Percentiles rank a stretch among this genome's conserved stretches.
phyloP scores from a whole-genome alignment of 2,329 filamentous ascomycete species.

The Cladosporium oxysporum region DNA sequence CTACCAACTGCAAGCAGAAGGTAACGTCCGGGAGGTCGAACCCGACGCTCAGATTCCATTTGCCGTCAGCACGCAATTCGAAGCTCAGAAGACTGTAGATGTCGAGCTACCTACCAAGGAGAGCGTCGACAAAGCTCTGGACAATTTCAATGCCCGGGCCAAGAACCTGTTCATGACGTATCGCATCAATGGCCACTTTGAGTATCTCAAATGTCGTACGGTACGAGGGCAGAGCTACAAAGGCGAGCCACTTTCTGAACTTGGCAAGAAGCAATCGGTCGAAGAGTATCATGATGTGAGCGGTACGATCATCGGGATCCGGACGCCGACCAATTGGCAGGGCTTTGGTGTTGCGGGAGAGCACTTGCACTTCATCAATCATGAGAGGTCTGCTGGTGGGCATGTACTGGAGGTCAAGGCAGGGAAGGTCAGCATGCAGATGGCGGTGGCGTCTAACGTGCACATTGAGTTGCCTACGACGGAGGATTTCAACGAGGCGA shows the following conservation, averaged over 20 bases:
- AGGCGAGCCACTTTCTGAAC: slow-evolving; percentile 37
- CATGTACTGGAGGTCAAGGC: slow-evolving; percentile 44
- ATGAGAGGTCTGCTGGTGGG: slow-evolving; percentile 41
- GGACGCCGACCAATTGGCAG: slow-evolving; percentile 43
- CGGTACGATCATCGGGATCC: slow-evolving; percentile 47
- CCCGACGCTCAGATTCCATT: slow-evolving; percentile 43
- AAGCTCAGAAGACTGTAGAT: slow-evolving; percentile 30
- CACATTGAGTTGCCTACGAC: slow-evolving; percentile 43
- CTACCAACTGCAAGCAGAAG: slow-evolving; percentile 46
- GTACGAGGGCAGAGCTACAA: slow-evolving; percentile 37
- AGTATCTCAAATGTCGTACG: slow-evolving; percentile 36
- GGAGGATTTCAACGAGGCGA: slow-evolving; percentile 42
- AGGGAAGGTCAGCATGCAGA: slow-evolving; percentile 38
- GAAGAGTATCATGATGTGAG: slow-evolving; percentile 40
- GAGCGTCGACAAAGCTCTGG: slow-evolving; percentile 31
- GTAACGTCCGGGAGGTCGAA: slow-evolving; percentile 38
- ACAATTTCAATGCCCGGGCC: slow-evolving; percentile 31
- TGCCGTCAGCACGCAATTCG: slow-evolving; percentile 38
- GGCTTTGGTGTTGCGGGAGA: slow-evolving; percentile 46
- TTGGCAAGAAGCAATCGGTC: slow-evolving; percentile 45
- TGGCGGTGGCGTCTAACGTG: slow-evolving; percentile 42
- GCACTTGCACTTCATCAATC: slow-evolving; percentile 46
- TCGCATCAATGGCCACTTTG: slow-evolving; percentile 34
- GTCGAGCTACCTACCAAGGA: slow-evolving; percentile 30
- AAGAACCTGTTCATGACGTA: slow-evolving; percentile 40